A percentile compares a stretch with the other conserved stretches of the same genome.
These are phyloP conservation scores for Mycocentrospora acerina DNA, from an alignment of 2,329 filamentous ascomycete species.

Conservation along the genomic window DNA sequence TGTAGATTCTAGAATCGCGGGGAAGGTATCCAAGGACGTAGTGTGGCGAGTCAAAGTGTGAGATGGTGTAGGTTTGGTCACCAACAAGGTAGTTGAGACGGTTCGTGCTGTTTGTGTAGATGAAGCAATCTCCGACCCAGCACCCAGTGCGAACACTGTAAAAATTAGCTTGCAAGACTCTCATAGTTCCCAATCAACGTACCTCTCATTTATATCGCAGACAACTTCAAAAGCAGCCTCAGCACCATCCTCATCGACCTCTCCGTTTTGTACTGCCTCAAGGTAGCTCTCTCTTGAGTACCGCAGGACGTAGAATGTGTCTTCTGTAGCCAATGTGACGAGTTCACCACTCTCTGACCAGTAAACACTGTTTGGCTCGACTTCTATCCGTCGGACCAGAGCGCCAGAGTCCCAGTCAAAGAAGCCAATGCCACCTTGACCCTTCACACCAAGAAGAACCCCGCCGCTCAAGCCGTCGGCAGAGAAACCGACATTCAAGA, in stretches of 20 bases:
- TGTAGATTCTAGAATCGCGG: conserved; percentile 90
- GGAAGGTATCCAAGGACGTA: conserved; percentile 95
- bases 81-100: conserved; percentile 96
- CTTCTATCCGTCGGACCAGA: conserved; percentile 88
- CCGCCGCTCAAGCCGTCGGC: conserved; percentile 89
- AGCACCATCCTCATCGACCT: conserved; percentile 87
- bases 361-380: conserved; percentile 72
- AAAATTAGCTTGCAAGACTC: conserved; percentile 10
- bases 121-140: conserved; percentile 98
- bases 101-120: conserved; percentile 97
- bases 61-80: conserved; percentile 96
- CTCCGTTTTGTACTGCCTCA: conserved; percentile 76
- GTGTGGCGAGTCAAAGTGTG: conserved; percentile 93
- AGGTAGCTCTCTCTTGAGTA: conserved; percentile 89
- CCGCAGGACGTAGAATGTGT: conserved; percentile 90
- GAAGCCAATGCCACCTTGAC: conserved; percentile 90
- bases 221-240: conserved; percentile 96
- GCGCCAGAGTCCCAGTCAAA: conserved; percentile 94
- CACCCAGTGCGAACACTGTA: conserved; percentile 83
- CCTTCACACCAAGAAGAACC: conserved; percentile 88
- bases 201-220: conserved; percentile 91
- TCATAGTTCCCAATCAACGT: conserved; percentile 28
- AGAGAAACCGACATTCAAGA: conserved; percentile 91
- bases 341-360: conserved; percentile 98
- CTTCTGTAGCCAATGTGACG: conserved; percentile 88